Percentiles rank a stretch among this genome's conserved stretches.
phyloP scores from a whole-genome alignment of 2,329 filamentous ascomycete genomes.

The Zasmidium citrigriseum region DNA sequence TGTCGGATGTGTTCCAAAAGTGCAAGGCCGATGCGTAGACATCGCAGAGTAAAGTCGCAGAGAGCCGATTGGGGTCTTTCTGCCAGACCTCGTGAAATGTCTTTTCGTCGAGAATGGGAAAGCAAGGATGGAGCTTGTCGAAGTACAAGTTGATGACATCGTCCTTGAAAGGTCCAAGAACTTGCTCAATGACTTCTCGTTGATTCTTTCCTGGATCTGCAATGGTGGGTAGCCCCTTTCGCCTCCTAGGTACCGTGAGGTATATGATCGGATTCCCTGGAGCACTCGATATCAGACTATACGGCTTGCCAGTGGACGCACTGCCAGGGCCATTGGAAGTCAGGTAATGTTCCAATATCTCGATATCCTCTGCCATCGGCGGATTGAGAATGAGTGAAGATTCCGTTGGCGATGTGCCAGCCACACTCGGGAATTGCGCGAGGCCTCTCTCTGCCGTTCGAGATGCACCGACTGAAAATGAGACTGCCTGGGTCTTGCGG shows the following conservation, averaged over 20 bases:
- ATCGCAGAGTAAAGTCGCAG: conserved; percentile 41
- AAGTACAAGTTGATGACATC: conserved; percentile 46
- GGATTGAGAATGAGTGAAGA: conserved; percentile 43
- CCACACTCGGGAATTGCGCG: conserved; percentile 28
- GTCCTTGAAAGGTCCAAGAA: conserved; percentile 40
- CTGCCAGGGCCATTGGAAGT: conserved; percentile 30
- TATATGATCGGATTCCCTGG: conserved; percentile 43
- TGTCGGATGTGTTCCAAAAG: conserved; percentile 40
- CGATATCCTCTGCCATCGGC: conserved; percentile 43
- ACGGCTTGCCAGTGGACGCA: conserved; percentile 40
- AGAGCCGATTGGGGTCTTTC: conserved; percentile 37
- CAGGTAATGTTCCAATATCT: conserved; percentile 43
- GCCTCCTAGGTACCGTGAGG: conserved; percentile 51
- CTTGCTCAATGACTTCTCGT: conserved; percentile 43
- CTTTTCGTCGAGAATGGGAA: conserved; percentile 43
- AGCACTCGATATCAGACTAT: conserved; percentile 53
- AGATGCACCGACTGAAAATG: background rate
- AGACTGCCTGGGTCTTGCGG: conserved; percentile 5
- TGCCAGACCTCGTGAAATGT: conserved; percentile 37
- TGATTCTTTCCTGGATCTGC: conserved; percentile 40
- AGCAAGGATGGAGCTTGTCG: conserved; percentile 37
- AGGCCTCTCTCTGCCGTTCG: conserved; percentile 1
- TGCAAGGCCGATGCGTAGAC: conserved; percentile 41
- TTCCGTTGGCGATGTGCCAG: conserved; percentile 29
- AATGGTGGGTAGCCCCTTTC: conserved; percentile 43